A percentile compares a stretch with the other conserved stretches of the same genome.
phyloP scores from a whole-genome alignment of 345 rosid species.

The Camelina sativa region DNA sequence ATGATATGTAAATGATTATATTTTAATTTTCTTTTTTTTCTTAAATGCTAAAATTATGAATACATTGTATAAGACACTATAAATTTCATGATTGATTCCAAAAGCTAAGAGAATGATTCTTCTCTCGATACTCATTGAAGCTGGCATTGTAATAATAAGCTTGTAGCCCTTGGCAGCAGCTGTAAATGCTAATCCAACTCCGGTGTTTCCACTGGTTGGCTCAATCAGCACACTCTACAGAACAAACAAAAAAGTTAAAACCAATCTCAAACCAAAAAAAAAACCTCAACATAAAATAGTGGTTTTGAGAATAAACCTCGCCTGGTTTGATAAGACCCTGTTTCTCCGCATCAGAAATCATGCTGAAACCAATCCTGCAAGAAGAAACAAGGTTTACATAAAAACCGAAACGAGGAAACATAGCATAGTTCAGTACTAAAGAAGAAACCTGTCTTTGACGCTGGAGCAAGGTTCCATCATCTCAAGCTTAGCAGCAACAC shows the following conservation, averaged over 20 bases:
- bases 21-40: too few species aligned
- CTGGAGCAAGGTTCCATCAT: slow-evolving; percentile 81
- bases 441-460: slow-evolving; percentile 74
- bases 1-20: too few species aligned
- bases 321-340: slow-evolving; percentile 83
- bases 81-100: too few species aligned
- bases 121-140: slow-evolving; percentile 91
- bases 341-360: slow-evolving; percentile 86
- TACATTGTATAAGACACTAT: too few species aligned
- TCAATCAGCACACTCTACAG: slow-evolving; percentile 79
- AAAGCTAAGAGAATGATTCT: slow-evolving; percentile 91
- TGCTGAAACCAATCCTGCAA: slow-evolving; percentile 85
- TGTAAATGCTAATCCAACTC: slow-evolving; percentile 89
- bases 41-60: too few species aligned
- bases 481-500: slow-evolving; percentile 87
- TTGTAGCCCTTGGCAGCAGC: slow-evolving; percentile 88
- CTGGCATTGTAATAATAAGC: slow-evolving; percentile 91
- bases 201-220: slow-evolving; percentile 96
- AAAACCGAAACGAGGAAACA: slow-evolving; percentile 1
- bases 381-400: background rate
- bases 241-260: slow-evolving; percentile 20
- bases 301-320: slow-evolving; percentile 49
- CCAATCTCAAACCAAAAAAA: background rate
- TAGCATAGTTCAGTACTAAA: background rate
- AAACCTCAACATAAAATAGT: background rate